Base-by-base conservation (phyloP, 306 rosid species). In the Dalbergia cochinchinensis region DNA sequence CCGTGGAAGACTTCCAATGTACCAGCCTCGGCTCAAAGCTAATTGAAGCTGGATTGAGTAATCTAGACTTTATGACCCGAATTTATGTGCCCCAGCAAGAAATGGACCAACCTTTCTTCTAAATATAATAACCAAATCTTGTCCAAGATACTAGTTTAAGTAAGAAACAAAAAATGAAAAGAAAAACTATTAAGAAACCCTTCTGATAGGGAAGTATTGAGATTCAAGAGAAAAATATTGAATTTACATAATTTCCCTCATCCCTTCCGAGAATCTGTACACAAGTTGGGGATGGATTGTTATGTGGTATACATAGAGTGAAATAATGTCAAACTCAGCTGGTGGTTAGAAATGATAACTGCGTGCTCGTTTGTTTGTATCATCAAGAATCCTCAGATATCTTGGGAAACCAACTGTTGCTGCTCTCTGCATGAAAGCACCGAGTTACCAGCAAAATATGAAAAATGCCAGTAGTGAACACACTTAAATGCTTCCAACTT, bases 201-300 rank as follows among this genome's bases (percentile, higher is more conserved):
- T 63, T 71, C 62, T 41, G 33, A 11, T 8, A 73, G 66, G 82
- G 53, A 78, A 82, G 88, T 83, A 81, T 75, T 31, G 67, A 62
- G 83, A 85, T 80, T 75, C 79, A 82, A 73, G 78, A 77, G 80
- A 85, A 89, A 86, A 76, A 81, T 67, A 83, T 78, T 57, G 80
- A 86, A 92, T 92, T 82, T 90, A 92, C 97, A 90, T 85, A 73
- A 74, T 78, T 67, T 77, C 66, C 62, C 82, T 73, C 80, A 89
- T 78, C 67, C 86, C 87, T 66, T 63, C 60, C 14, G 83, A 87
- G 76, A 85, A 82, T 84, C 86, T 85, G 84, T 85, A 92, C 88
- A 92, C 77, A 74, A 62, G 65, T 58, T 47, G 81, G 85, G 84
- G 55, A 64, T 66, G 88, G 65, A 81, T 64, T 77, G 71, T 69